A percentile compares a stretch with the other conserved stretches of the same genome.
These are phyloP conservation scores for Phalaenopsis equestris DNA, from an alignment of 106 monocot species.

Conservation along the genomic window DNA sequence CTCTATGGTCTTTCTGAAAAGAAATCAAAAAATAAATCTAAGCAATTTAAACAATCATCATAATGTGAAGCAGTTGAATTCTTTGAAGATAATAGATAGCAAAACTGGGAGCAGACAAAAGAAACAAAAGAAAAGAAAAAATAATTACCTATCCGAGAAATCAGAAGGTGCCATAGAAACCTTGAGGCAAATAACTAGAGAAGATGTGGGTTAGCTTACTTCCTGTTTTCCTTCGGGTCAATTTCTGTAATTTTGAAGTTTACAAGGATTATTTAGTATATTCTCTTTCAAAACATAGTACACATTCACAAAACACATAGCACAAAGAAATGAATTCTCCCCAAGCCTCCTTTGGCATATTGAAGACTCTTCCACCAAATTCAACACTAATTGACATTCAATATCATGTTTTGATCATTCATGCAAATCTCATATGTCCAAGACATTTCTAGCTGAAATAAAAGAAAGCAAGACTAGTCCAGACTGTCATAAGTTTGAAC, in stretches of 20 bases:
- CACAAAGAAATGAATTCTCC: neutral
- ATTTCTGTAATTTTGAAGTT: neutral
- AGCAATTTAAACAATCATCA: neutral
- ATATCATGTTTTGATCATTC: neutral
- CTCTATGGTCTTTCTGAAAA: constrained; percentile 20
- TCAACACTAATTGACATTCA: neutral
- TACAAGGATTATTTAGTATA: neutral
- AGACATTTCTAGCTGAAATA: neutral
- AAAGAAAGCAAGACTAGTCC: neutral
- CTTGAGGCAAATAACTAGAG: neutral
- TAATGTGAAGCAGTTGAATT: constrained; percentile 2
- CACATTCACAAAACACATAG: neutral
- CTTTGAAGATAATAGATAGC: neutral
- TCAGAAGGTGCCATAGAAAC: constrained; percentile 24
- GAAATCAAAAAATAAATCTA: neutral
- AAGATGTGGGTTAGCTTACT: neutral
- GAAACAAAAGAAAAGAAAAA: neutral
- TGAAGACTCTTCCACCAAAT: neutral
- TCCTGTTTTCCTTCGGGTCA: neutral
- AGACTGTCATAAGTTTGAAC: neutral
- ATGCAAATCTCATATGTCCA: neutral
- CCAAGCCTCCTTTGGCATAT: neutral
- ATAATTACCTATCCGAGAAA: constrained; percentile 20
- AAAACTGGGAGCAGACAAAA: neutral
- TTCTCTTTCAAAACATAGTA: neutral